Conservation (phyloP, 768 basidiomycete genomes). For the Clathrus columnatus region DNA sequence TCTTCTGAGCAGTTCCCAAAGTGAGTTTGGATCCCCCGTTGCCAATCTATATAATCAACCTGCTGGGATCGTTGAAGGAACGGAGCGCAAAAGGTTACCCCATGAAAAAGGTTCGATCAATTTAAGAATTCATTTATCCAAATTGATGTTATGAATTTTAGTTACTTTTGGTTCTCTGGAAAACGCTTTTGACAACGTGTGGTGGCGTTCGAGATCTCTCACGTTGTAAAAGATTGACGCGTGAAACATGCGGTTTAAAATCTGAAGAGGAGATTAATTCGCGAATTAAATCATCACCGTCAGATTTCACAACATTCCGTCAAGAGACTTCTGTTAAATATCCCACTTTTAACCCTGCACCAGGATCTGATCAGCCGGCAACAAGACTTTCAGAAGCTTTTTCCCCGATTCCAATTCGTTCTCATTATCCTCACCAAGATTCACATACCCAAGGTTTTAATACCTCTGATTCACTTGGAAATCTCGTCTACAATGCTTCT, state of each 20-base stretch:
- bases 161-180: conserved; percentile 94
- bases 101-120: conserved; percentile 79
- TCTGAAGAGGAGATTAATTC: conserved; percentile 38
- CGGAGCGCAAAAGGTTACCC: conserved; percentile 94
- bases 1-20: conserved; percentile 22
- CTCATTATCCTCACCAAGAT: conserved; percentile 88
- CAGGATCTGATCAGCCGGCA: conserved; percentile 28
- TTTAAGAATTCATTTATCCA: not conserved
- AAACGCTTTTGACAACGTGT: conserved; percentile 82
- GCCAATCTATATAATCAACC: conserved; percentile 84
- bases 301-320: conserved; percentile 84
- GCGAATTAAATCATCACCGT: conserved; percentile 80
- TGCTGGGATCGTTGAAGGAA: conserved; percentile 85
- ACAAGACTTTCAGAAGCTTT: conserved; percentile 82
- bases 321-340: conserved; percentile 92
- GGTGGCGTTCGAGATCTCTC: conserved; percentile 84
- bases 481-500: not conserved
- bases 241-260: conserved; percentile 77
- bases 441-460: conserved; percentile 32
- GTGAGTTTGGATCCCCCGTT: conserved; percentile 95
- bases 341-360: conserved; percentile 78
- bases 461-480: not conserved
- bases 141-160: conserved; percentile 23
- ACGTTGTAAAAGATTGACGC: conserved; percentile 73
- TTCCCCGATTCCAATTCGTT: conserved; percentile 86